These are phyloP conservation scores for Immersiella caudata DNA, from an alignment of 495 filamentous ascomycete genomes.

Conservation along the genomic window DNA sequence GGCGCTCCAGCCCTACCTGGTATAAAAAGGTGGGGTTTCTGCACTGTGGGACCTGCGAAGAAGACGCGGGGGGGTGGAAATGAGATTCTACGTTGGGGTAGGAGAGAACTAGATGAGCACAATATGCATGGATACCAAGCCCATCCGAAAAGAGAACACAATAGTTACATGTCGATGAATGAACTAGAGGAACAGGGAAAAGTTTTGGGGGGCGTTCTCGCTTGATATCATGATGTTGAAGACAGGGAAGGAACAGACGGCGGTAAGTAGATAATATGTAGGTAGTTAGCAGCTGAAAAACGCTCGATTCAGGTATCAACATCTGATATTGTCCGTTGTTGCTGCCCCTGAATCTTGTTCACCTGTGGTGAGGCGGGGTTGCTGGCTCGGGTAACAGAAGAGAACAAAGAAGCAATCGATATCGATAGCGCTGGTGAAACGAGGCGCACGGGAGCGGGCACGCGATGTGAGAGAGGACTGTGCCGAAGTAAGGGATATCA, in stretches of 20 bases:
- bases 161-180: background rate
- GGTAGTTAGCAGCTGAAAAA: background rate
- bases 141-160: background rate
- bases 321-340: too few relatives aligned
- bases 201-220: background rate
- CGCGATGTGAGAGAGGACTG: too few relatives aligned
- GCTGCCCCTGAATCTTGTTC: background rate
- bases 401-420: background rate
- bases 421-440: background rate
- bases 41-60: background rate
- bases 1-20: conserved; percentile 47
- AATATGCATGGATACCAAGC: background rate
- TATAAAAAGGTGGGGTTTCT: conserved; percentile 25
- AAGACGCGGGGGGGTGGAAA: background rate
- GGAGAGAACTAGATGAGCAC: background rate
- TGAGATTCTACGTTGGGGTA: background rate
- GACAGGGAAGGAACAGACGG: background rate
- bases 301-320: too few relatives aligned
- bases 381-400: background rate
- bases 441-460: background rate
- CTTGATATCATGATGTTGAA: background rate
- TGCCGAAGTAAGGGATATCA: too few relatives aligned
- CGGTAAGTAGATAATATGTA: background rate
- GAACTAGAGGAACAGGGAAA: background rate
- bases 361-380: background rate